These are phyloP conservation scores for Fusarium circinatum DNA, from an alignment of 2,329 filamentous ascomycete genomes.

Conservation along the genomic window DNA sequence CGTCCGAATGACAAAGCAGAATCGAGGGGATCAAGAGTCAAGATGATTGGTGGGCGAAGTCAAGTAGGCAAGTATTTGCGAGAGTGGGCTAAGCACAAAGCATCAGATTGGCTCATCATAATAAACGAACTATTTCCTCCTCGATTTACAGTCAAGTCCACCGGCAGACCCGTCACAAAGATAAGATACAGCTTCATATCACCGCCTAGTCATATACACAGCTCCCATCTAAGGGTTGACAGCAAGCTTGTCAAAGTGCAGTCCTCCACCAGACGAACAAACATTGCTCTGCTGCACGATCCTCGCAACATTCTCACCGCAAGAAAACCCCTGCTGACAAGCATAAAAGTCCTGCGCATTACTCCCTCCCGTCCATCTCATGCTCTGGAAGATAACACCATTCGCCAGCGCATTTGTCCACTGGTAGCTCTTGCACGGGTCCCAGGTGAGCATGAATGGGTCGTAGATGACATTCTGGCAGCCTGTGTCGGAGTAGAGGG, in stretches of 20 bases:
- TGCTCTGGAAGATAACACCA: neutral
- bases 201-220: neutral
- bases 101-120: fast-evolving
- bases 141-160: neutral
- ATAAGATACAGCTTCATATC: neutral
- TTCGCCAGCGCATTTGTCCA: neutral
- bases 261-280: neutral
- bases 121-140: neutral
- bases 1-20: neutral
- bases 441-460: neutral
- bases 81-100: neutral
- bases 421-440: neutral
- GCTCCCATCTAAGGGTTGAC: neutral
- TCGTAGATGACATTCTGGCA: neutral
- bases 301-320: neutral
- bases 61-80: neutral
- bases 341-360: neutral
- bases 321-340: neutral
- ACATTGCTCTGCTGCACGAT: neutral
- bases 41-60: neutral
- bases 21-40: neutral
- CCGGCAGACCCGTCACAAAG: fast-evolving
- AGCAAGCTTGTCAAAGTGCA: neutral
- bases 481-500: neutral
- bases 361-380: neutral